Conservation (phyloP, 208 protist genomes). For the Trichomonas vaginalis region DNA sequence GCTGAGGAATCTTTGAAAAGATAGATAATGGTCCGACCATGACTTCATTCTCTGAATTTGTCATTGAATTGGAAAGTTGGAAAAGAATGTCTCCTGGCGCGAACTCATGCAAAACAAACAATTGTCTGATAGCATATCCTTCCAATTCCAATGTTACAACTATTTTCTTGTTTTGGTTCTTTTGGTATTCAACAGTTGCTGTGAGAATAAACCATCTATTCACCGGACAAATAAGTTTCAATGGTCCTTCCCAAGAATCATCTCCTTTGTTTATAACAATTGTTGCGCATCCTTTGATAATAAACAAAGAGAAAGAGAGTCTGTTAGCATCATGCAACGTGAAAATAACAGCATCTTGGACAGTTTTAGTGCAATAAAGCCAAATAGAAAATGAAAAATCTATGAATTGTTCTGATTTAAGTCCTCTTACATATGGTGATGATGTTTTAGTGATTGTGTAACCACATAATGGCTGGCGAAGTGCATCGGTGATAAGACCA, state of each 20-base stretch:
- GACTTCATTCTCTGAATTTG: neutral
- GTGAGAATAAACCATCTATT: neutral
- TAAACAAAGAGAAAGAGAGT: neutral
- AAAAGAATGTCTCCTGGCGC: neutral
- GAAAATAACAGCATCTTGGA: neutral
- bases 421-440: neutral
- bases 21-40: neutral
- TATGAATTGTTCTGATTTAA: neutral
- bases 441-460: neutral
- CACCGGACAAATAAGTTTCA: neutral
- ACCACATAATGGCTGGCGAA: neutral
- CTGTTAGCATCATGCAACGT: neutral
- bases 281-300: neutral
- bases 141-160: neutral
- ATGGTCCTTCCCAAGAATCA: neutral
- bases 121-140: neutral
- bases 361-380: neutral
- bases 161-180: neutral
- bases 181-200: neutral
- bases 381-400: neutral
- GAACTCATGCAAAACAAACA: neutral
- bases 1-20: neutral
- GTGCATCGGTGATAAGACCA: neutral
- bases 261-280: neutral
- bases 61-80: neutral